Evolutionary conservation across 2,329 filamentous ascomycete species (phyloP).

Genomic region (Rutstroemia sp.): DNA sequence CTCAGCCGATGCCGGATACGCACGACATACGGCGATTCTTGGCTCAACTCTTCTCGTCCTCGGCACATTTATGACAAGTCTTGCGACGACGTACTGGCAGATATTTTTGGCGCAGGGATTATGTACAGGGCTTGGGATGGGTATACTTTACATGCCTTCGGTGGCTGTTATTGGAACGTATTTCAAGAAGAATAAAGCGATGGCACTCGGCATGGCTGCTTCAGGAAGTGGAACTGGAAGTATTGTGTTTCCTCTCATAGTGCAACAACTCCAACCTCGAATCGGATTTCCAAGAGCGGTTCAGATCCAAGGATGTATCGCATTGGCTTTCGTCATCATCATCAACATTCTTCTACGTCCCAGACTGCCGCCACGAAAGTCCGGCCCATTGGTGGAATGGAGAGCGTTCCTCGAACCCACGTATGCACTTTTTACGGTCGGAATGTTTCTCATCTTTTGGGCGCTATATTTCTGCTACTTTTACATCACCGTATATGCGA

Average conservation of each 20-base stretch:
- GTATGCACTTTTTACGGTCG: conserved; percentile 36
- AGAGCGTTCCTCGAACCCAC: conserved; percentile 35
- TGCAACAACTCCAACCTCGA: conserved; percentile 31
- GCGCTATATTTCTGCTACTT: conserved; percentile 36
- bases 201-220: conserved; percentile 31
- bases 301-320: conserved; percentile 37
- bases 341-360: conserved; percentile 31
- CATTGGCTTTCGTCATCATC: conserved; percentile 29
- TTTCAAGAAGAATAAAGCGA: conserved; percentile 29
- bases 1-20: conserved; percentile 32
- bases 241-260: conserved; percentile 36
- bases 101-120: conserved; percentile 36
- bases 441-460: conserved; percentile 29
- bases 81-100: conserved; percentile 33
- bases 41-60: conserved; percentile 17
- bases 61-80: conserved; percentile 32
- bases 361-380: conserved; percentile 30
- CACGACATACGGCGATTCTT: conserved; percentile 18
- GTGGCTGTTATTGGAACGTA: conserved; percentile 33
- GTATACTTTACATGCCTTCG: conserved; percentile 32
- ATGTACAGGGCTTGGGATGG: conserved; percentile 32
- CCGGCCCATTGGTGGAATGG: conserved; percentile 35
- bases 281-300: conserved; percentile 38
- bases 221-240: conserved; percentile 32
- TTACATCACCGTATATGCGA: conserved; percentile 30